phyloP scores from a whole-genome alignment of 2,329 filamentous ascomycete genomes.

The Bipolaris cookei region DNA sequence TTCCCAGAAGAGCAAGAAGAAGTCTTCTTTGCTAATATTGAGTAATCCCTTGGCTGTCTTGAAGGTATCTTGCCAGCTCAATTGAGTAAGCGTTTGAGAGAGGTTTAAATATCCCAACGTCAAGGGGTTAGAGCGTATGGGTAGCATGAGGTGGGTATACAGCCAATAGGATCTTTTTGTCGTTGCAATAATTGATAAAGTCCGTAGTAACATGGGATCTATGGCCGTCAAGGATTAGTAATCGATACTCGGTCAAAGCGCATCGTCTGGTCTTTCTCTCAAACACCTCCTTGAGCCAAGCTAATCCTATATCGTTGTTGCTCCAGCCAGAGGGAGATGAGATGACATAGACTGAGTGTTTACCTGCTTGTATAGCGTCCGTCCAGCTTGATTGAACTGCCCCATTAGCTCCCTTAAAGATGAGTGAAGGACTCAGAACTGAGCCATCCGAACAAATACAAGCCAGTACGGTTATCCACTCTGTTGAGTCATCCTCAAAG shows the following conservation, averaged over 20 bases:
- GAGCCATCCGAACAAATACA: no score
- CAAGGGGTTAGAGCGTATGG: conserved; percentile 8
- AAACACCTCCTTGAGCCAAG: no score
- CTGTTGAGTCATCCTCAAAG: no score
- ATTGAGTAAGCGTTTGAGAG: background rate
- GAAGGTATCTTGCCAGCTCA: background rate
- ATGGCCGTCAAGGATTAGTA: conserved; percentile 12
- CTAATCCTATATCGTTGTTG: conserved; percentile 18
- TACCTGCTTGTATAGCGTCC: no score
- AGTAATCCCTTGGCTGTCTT: background rate
- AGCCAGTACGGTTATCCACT: no score
- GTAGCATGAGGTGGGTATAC: no score
- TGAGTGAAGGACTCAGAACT: no score
- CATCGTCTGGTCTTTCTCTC: background rate
- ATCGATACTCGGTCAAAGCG: background rate
- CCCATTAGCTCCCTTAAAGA: no score
- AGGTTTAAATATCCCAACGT: conserved; percentile 1
- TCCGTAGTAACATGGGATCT: conserved; percentile 5
- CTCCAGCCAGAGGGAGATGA: conserved; percentile 12
- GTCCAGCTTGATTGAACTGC: no score
- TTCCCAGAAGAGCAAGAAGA: background rate
- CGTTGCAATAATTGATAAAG: conserved; percentile 8
- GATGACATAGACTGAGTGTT: no score
- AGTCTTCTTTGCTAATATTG: background rate
- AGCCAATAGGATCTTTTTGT: conserved; percentile 5